phyloP scores from a whole-genome alignment of 495 filamentous ascomycete species.

The Neurospora sp. region DNA sequence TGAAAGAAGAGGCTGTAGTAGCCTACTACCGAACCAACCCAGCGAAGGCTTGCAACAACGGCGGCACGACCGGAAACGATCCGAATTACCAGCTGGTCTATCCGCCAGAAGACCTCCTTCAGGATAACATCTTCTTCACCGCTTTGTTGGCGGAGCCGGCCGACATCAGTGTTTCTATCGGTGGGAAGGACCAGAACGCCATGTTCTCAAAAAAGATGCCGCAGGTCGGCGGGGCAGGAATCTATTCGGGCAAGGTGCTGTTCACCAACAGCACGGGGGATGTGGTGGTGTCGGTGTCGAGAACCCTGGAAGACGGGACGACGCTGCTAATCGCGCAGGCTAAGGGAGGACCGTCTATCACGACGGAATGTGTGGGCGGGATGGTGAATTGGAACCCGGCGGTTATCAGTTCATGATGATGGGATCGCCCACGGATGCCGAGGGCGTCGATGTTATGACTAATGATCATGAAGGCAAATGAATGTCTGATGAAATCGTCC shows the following conservation, averaged over 20 bases:
- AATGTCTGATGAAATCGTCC: neutral
- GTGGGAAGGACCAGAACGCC: conserved; percentile 3
- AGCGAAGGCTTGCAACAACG: conserved; percentile 11
- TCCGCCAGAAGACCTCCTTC: conserved; percentile 4
- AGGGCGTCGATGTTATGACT: neutral
- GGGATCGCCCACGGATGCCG: neutral
- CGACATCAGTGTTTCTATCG: conserved; percentile 9
- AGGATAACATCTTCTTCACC: conserved; percentile 15
- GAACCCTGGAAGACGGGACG: neutral
- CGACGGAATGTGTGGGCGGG: neutral
- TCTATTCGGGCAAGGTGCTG: conserved; percentile 14
- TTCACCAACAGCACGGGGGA: conserved; percentile 11
- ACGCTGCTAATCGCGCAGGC: neutral
- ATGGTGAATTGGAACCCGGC: neutral
- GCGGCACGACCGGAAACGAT: conserved; percentile 13
- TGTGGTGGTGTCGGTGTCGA: conserved; percentile 9
- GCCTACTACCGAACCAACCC: conserved; percentile 13
- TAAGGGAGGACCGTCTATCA: neutral
- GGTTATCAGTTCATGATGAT: neutral
- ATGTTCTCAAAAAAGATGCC: neutral
- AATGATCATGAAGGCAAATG: neutral
- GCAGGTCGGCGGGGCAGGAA: conserved; percentile 5
- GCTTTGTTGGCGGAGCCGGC: conserved; percentile 14
- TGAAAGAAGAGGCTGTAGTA: neutral
- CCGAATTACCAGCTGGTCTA: conserved; percentile 4